Evolutionary conservation across 2,329 filamentous ascomycete species (phyloP).

Genomic region (Raffaelea arxii): DNA sequence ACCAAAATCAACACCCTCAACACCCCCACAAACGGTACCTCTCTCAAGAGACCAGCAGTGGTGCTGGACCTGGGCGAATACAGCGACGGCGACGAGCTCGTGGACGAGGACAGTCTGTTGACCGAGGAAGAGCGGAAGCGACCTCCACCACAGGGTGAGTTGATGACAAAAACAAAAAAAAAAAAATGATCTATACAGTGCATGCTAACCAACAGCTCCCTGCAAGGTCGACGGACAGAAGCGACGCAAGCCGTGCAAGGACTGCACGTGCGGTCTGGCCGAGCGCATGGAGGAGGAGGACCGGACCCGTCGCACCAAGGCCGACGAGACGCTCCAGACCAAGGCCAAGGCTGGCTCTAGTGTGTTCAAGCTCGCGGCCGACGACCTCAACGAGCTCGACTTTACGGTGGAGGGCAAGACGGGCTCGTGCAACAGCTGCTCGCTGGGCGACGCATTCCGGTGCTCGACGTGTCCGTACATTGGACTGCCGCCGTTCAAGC

Average conservation of each 20-base stretch:
- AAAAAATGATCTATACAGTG: too few species aligned
- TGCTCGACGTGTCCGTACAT: constrained; percentile 72
- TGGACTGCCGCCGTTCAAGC: constrained; percentile 91
- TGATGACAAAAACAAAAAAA: constrained; percentile 15
- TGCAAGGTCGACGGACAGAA: constrained; percentile 83
- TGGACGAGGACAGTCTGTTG: constrained; percentile 83
- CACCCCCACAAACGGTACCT: neutral
- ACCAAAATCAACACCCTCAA: neutral
- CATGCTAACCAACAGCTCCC: constrained; percentile 52
- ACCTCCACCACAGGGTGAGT: constrained; percentile 73
- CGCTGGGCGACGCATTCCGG: constrained; percentile 80
- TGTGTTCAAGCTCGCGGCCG: constrained; percentile 57
- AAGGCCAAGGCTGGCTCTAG: too few species aligned
- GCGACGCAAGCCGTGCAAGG: constrained; percentile 87
- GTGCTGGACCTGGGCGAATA: constrained; percentile 37
- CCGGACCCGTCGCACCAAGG: constrained; percentile 23
- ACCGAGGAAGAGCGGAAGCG: constrained; percentile 74
- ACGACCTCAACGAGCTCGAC: constrained; percentile 83
- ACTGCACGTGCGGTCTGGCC: constrained; percentile 91
- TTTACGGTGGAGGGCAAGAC: constrained; percentile 98
- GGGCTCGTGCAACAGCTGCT: constrained; percentile 80
- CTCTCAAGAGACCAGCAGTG: constrained; percentile 10
- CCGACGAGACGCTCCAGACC: constrained; percentile 26
- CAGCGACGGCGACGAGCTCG: constrained; percentile 68
- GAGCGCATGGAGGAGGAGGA: constrained; percentile 83